A percentile compares a stretch with the other conserved stretches of the same genome.
Evolutionary conservation across 176 grass and related monocot genomes (phyloP).

Genomic region (Oropetium thomaeum): DNA sequence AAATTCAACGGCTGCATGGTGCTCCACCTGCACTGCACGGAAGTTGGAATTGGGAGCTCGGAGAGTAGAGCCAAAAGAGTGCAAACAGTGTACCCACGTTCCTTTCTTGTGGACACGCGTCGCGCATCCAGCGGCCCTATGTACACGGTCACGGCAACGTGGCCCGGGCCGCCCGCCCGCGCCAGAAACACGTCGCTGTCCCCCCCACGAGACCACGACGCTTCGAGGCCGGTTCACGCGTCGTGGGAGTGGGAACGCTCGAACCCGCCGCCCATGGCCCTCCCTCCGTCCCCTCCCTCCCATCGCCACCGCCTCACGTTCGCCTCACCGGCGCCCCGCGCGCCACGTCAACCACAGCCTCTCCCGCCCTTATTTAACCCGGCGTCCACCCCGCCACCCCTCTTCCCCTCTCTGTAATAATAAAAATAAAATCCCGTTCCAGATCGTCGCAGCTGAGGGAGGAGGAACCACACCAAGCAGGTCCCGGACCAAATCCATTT

Average conservation of each 20-base stretch:
- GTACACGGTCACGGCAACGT: slow-evolving; percentile 13
- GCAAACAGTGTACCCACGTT: neutral
- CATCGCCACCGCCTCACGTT: slow-evolving; percentile 30
- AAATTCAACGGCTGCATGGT: no score
- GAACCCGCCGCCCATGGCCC: slow-evolving; percentile 19
- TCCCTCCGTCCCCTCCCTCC: neutral
- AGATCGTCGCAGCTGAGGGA: slow-evolving; percentile 12
- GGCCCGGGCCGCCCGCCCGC: slow-evolving; percentile 14
- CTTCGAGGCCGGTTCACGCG: slow-evolving; percentile 51
- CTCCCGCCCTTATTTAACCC: slow-evolving; percentile 29
- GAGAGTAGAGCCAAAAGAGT: slow-evolving; percentile 13
- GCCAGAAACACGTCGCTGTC: slow-evolving; percentile 24
- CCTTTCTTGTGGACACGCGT: neutral
- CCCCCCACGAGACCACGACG: neutral
- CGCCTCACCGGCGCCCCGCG: slow-evolving; percentile 30
- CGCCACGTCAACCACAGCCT: slow-evolving; percentile 41
- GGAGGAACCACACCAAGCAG: neutral
- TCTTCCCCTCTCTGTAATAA: neutral
- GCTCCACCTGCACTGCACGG: no score
- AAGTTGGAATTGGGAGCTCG: no score
- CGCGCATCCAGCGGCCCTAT: neutral
- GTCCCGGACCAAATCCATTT: slow-evolving; percentile 28
- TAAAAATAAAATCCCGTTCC: neutral
- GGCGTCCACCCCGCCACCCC: neutral
- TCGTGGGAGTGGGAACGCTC: neutral